Evolutionary conservation across 306 rosid species (phyloP).

Genomic region (Acacia melanoxylon): DNA sequence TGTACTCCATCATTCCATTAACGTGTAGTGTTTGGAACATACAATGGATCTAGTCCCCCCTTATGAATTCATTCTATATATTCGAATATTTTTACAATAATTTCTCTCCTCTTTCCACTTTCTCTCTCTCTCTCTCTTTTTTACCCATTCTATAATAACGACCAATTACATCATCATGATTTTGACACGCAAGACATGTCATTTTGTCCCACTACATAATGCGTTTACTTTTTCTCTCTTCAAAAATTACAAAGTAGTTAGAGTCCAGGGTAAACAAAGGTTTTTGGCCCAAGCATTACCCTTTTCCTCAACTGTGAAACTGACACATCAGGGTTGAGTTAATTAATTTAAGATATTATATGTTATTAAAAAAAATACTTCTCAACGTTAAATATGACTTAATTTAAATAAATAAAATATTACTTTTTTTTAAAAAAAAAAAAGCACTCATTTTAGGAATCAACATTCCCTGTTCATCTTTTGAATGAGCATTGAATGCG

Average conservation of each 20-base stretch:
- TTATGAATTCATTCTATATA: neutral
- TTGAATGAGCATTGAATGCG: no score
- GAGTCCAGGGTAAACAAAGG: neutral
- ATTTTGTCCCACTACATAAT: neutral
- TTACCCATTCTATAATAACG: neutral
- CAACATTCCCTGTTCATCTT: neutral
- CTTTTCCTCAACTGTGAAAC: neutral
- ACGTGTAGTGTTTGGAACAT: neutral
- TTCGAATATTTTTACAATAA: neutral
- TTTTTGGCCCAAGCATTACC: neutral
- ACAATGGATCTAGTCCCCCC: neutral
- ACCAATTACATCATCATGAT: slow-evolving; percentile 25
- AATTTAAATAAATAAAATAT: no score
- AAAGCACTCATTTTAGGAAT: no score
- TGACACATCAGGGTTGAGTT: neutral
- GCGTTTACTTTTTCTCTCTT: neutral
- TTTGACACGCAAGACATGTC: neutral
- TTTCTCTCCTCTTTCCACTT: neutral
- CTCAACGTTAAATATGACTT: no score
- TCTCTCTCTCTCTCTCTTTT: neutral
- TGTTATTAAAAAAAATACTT: no score
- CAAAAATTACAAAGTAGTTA: neutral
- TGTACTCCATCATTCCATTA: neutral
- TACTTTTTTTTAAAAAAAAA: no score
- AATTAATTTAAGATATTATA: no score